Evolutionary conservation across 768 basidiomycete genomes (phyloP).

Genomic region (Terana coerulea): DNA sequence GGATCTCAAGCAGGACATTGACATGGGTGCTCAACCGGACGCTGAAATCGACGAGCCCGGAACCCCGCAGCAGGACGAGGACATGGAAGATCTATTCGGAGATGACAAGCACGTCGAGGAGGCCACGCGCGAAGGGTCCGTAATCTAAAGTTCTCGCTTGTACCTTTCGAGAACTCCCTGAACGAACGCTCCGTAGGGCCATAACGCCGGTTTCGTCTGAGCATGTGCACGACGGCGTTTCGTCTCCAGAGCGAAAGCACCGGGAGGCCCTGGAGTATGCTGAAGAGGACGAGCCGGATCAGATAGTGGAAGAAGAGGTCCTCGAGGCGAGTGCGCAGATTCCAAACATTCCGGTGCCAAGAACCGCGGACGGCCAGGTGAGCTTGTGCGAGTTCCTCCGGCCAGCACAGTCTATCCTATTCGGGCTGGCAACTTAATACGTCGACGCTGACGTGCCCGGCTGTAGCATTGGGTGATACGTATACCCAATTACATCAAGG

Average conservation of each 20-base stretch:
- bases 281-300: constrained; percentile 63
- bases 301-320: constrained; percentile 52
- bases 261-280: constrained; percentile 75
- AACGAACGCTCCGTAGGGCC: constrained; percentile 16
- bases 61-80: constrained; percentile 21
- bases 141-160: constrained; percentile 8
- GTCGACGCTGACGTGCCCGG: not conserved
- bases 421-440: not conserved
- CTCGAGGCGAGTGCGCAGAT: constrained; percentile 71
- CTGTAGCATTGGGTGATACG: constrained; percentile 85
- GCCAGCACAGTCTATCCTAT: not conserved
- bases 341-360: constrained; percentile 84
- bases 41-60: constrained; percentile 1
- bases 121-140: constrained; percentile 46
- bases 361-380: constrained; percentile 79
- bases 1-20: constrained; percentile 6
- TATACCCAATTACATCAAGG: constrained; percentile 89
- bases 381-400: constrained; percentile 27
- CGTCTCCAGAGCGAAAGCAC: constrained; percentile 51
- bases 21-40: constrained; percentile 6
- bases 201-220: constrained; percentile 25
- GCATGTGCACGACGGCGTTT: constrained; percentile 49
- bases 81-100: constrained; percentile 80
- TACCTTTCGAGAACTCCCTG: constrained; percentile 4
- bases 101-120: constrained; percentile 55